Evolutionary conservation across 139 green algal species (phyloP), one percentile per base, ranked within the genome.

Genomic region (Zygnema cylindricum): DNA sequence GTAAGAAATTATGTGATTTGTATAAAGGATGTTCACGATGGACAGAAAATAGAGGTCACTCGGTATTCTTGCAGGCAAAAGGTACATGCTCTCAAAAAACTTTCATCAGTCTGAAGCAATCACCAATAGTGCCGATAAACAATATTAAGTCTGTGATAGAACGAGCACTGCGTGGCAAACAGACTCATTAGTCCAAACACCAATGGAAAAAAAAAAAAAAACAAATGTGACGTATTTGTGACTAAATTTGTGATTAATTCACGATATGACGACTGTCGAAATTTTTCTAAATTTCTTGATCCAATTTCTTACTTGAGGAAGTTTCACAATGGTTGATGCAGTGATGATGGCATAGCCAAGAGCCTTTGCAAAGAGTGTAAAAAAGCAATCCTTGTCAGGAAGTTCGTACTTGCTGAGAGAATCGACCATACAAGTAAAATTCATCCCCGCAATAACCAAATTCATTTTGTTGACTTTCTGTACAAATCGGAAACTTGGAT

Each of bases 291-390:
- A 63, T 16, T 86, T 63, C 85, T 57, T 77, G 7, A 85, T 84
- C 55, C 33, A 43, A 85, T 3, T 2, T 57, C 55, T 16, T 84
- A 90, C 79, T 81, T 90, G 86, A 1, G 86, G 86, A n/a, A 89
- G 79, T 38, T 90, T 90, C 38, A 90, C 33, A 36, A 90, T 87
- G 11, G 86, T 87, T 0, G 86, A 89, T 39, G 33, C 77, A 11
- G 77, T 33, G 35, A 90, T 81, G 77, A 90, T 90, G n/a, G 33
- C 43, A 0, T 89, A 90, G 0, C 86, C 86, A 69, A 90, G 79
- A 49, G 40, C 42, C 57, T 90, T 90, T 33, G 54, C 57, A 55
- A 90, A 81, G 33, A 87, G 78, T 32, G n/a, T 89, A 23, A 90
- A 49, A 30, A 82, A 39, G 79, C 86, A 90, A 39, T 90, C 84